Base-by-base conservation (phyloP, 106 monocot genomes). In the Amphibolis antarctica region DNA sequence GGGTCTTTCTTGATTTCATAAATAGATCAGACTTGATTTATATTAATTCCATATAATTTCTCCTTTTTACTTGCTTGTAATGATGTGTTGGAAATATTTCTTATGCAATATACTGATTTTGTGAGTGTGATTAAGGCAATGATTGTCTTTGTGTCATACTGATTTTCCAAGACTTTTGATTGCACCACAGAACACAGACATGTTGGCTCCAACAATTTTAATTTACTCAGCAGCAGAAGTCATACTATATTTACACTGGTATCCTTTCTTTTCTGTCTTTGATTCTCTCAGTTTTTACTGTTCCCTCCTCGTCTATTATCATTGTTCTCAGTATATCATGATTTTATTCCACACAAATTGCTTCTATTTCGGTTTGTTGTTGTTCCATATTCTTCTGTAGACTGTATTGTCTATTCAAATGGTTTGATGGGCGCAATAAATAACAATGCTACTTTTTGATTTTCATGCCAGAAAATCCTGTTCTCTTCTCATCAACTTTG, bases 241-340 rank as follows among this genome's bases (percentile, higher is more conserved):
- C 93, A 93, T 75, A 93, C 93, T 55, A 93, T 93, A 76, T 93
- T 93, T 72, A 88, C 93, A 47, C 76, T 93, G 93, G 93, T 93
- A 88, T 28, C 4, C n/a, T 49, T 49, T 9, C 48, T 49, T 2
- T 49, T 49, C 1, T 49, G 10, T 13, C 48, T 49, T 14, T 49
- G 15, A 49, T 49, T 12, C 2, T 12, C 11, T 49, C 3, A 49
- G 14, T 46, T 49, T 49, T 17, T 49, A 2, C n/a, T 49, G 17
- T 14, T 17, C 13, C 15, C 13, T 9, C 2, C 3, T 13, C n/a
- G 4, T 49, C 36, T 36, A 7, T 2, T 4, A 36, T 36, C 19
- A 52, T 52, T 52, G 51, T 52, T 19, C 52, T 49, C 48, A 49
- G n/a, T 14, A 13, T 12, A 49, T 49, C 1, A 9, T 17, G 15